phyloP scores from a whole-genome alignment of 345 rosid genomes.

The Noccaea caerulescens region DNA sequence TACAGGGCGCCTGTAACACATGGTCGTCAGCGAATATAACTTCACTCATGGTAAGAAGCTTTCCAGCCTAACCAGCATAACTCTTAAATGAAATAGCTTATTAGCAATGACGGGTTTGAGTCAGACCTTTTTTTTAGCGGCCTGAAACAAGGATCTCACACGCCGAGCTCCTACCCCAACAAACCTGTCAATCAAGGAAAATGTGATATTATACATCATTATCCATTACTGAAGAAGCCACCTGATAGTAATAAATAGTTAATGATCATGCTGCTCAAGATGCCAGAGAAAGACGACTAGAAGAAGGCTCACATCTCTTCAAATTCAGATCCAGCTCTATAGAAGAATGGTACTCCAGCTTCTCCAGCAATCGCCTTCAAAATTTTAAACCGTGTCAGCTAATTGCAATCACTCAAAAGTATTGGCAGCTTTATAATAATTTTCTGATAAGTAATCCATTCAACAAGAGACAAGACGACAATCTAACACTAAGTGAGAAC shows the following conservation, averaged over 20 bases:
- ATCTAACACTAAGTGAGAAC: slow-evolving; percentile 8
- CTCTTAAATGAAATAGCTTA: slow-evolving; percentile 1
- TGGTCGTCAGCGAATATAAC: slow-evolving; percentile 15
- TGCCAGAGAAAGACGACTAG: background rate
- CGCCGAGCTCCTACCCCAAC: slow-evolving; percentile 99
- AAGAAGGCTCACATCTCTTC: slow-evolving; percentile 89
- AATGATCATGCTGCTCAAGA: slow-evolving; percentile 17
- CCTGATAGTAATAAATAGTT: slow-evolving; percentile 1
- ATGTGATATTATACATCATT: slow-evolving; percentile 8
- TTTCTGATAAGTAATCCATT: background rate
- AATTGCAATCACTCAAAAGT: background rate
- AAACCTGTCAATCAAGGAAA: slow-evolving; percentile 65
- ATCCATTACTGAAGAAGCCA: background rate
- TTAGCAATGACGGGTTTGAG: slow-evolving; percentile 9
- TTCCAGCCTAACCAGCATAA: slow-evolving; percentile 8
- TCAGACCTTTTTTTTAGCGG: slow-evolving; percentile 89
- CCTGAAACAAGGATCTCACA: slow-evolving; percentile 95
- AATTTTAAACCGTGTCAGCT: slow-evolving; percentile 34
- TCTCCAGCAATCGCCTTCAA: slow-evolving; percentile 99
- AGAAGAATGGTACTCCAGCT: slow-evolving; percentile 99
- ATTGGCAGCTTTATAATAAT: background rate
- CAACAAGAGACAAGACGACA: slow-evolving; percentile 5
- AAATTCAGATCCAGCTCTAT: slow-evolving; percentile 99
- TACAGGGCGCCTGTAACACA: slow-evolving; percentile 86
- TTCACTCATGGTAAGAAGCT: slow-evolving; percentile 3